Evolutionary conservation across 2,329 filamentous ascomycete species (phyloP).

Genomic region (Aspergillus fischeri): DNA sequence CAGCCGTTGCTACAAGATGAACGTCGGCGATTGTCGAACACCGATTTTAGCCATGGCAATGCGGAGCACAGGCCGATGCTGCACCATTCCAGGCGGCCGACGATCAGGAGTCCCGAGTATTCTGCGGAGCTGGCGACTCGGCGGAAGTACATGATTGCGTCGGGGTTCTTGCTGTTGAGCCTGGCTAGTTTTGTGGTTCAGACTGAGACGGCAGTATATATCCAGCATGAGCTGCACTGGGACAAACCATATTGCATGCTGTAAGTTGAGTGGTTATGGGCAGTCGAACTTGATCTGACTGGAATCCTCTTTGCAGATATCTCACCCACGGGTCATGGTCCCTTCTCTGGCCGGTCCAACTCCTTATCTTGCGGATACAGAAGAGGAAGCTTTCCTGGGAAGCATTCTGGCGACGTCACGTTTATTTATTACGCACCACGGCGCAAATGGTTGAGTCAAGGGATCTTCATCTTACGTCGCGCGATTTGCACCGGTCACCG

Average conservation of each 20-base stretch:
- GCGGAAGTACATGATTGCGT: conserved; percentile 82
- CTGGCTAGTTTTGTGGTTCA: conserved; percentile 87
- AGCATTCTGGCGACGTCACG: conserved; percentile 76
- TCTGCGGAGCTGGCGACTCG: conserved; percentile 62
- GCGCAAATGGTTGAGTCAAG: conserved; percentile 82
- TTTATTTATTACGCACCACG: conserved; percentile 60
- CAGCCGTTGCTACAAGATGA: conserved; percentile 53
- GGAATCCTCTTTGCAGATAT: conserved; percentile 48
- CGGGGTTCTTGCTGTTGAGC: conserved; percentile 75
- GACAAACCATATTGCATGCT: conserved; percentile 99
- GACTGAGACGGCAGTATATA: conserved; percentile 92
- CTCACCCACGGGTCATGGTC: conserved; percentile 94
- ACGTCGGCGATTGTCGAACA: conserved; percentile 33
- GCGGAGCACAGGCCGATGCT: conserved; percentile 36
- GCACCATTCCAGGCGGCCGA: conserved; percentile 54
- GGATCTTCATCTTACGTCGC: conserved; percentile 59
- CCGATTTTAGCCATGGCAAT: conserved; percentile 24
- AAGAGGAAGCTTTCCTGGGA: conserved; percentile 75
- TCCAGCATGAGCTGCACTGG: conserved; percentile 89
- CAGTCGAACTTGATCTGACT: background rate
- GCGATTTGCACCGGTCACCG: conserved; percentile 44
- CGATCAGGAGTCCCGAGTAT: conserved; percentile 71
- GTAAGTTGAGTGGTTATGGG: conserved; percentile 43
- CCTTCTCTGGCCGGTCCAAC: conserved; percentile 80
- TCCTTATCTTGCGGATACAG: conserved; percentile 74